phyloP scores from a whole-genome alignment of 1,284 basidiomycete species.

The Phylloporus sp. region DNA sequence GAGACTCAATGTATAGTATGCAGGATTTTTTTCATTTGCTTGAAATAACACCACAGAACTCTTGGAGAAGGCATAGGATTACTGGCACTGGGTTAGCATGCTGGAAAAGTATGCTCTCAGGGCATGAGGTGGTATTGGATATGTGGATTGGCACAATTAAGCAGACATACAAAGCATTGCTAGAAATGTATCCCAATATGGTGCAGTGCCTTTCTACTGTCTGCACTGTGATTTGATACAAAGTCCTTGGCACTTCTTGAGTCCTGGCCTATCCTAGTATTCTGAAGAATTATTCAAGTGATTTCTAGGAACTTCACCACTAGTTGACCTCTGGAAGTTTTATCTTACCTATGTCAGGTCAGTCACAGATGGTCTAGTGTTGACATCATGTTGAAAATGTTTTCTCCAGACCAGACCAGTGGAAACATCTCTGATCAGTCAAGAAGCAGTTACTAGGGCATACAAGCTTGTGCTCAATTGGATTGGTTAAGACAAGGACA shows the following conservation, averaged over 20 bases:
- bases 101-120: no score
- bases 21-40: no score
- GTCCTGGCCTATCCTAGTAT: conserved; percentile 64
- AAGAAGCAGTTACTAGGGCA: conserved; percentile 82
- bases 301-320: conserved; percentile 81
- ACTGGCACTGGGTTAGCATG: no score
- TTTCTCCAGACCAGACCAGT: conserved; percentile 51
- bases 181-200: conserved; percentile 68
- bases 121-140: no score
- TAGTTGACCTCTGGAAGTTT: conserved; percentile 87
- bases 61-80: no score
- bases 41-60: no score
- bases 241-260: conserved; percentile 64
- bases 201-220: conserved; percentile 42
- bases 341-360: conserved; percentile 85
- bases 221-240: conserved; percentile 33
- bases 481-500: conserved; percentile 85
- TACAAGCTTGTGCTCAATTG: conserved; percentile 95
- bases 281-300: conserved; percentile 82
- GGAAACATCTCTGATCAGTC: conserved; percentile 59
- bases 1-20: no score
- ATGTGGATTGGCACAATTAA: no score
- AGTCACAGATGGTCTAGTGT: conserved; percentile 32
- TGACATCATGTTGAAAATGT: no score
- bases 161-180: conserved; percentile 69